Percentiles rank a stretch among this genome's conserved stretches.
Conservation (phyloP, 2,329 filamentous ascomycete species). For the Aspergillus proliferans region DNA sequence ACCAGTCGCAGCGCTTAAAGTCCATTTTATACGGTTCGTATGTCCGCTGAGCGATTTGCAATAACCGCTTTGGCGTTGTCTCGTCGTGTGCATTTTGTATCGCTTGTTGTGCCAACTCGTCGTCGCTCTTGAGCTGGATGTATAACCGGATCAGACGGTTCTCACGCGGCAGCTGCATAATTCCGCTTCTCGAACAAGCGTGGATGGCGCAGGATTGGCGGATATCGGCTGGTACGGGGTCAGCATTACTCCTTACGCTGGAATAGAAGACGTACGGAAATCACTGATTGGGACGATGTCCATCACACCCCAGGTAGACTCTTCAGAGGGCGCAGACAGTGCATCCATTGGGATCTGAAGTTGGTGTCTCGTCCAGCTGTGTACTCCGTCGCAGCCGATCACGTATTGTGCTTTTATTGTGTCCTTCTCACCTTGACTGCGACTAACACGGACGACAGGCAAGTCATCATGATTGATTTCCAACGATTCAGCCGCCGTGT, state of each 20-base stretch:
- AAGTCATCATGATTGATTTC: constrained; percentile 50
- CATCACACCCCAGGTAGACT: constrained; percentile 43
- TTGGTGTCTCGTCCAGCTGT: constrained; percentile 57
- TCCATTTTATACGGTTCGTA: constrained; percentile 61
- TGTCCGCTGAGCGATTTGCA: constrained; percentile 52
- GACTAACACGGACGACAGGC: constrained; percentile 47
- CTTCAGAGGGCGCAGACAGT: constrained; percentile 35
- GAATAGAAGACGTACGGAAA: constrained; percentile 35
- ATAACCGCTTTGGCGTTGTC: neutral
- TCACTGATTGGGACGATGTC: constrained; percentile 51
- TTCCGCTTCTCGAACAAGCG: constrained; percentile 48
- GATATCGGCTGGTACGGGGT: constrained; percentile 27
- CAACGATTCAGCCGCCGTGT: constrained; percentile 4
- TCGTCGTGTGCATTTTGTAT: neutral
- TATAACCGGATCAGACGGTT: constrained; percentile 58
- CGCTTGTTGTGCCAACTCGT: neutral
- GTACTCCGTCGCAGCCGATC: constrained; percentile 63
- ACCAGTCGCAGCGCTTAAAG: constrained; percentile 62
- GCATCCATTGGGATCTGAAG: constrained; percentile 53
- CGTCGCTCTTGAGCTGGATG: constrained; percentile 51
- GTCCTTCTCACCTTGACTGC: constrained; percentile 35
- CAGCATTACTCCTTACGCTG: neutral
- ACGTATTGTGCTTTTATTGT: constrained; percentile 55
- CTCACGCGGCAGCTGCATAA: constrained; percentile 63
- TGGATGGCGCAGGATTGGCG: constrained; percentile 55